phyloP scores from a whole-genome alignment of 176 grass and related monocot genomes.

The Phragmites australis region DNA sequence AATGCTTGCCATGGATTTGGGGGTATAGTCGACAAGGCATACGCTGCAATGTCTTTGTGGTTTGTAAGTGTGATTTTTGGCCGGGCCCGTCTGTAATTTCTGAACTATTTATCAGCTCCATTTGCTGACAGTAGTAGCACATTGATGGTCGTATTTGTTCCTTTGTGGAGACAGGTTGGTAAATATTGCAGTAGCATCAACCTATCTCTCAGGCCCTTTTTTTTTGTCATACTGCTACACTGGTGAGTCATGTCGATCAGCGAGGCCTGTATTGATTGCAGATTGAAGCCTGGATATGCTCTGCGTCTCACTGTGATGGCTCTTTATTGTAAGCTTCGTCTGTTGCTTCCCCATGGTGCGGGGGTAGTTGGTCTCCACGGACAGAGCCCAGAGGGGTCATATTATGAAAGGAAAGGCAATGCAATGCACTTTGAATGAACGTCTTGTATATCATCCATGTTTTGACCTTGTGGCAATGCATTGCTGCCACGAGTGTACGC shows the following conservation, averaged over 20 bases:
- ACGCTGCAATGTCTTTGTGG: neutral
- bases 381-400: conserved; percentile 7
- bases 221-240: neutral
- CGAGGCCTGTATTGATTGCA: conserved; percentile 25
- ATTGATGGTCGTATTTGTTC: conserved; percentile 3
- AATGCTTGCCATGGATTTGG: neutral
- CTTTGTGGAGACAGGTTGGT: conserved; percentile 54
- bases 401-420: conserved; percentile 6
- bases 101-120: neutral
- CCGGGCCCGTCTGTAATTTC: conserved; percentile 3
- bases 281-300: conserved; percentile 34
- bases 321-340: conserved; percentile 17
- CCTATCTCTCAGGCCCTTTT: neutral
- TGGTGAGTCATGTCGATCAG: neutral
- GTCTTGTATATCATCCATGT: neutral
- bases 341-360: conserved; percentile 1
- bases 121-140: neutral
- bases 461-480: conserved; percentile 1
- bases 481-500: neutral
- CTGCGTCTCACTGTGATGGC: neutral
- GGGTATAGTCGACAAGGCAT: neutral
- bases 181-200: conserved; percentile 11
- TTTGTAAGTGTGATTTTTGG: neutral
- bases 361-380: conserved; percentile 16
- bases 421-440: conserved; percentile 9